A percentile compares a stretch with the other conserved stretches of the same genome.
Conservation (phyloP, 202 grass and related monocot species). For the Carex arenaria region DNA sequence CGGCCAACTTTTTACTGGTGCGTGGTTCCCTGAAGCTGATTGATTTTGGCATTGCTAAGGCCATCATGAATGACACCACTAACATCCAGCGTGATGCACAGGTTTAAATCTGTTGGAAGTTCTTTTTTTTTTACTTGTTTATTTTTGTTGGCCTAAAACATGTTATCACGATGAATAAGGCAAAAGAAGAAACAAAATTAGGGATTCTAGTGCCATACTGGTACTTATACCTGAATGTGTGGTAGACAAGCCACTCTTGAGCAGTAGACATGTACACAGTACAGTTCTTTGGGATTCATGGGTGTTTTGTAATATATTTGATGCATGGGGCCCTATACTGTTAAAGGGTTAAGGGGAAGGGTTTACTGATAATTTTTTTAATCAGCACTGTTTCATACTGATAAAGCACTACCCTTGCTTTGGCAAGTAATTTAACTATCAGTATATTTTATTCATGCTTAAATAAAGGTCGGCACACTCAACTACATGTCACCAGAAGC, state of each 20-base stretch:
- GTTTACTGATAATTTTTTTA: neutral
- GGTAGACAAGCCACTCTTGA: neutral
- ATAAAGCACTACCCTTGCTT: neutral
- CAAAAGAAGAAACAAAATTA: neutral
- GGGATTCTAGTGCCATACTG: neutral
- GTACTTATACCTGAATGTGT: neutral
- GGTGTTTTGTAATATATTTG: neutral
- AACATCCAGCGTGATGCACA: constrained; percentile 95
- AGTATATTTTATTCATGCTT: neutral
- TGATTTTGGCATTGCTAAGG: constrained; percentile 97
- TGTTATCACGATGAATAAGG: neutral
- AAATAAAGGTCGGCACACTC: constrained; percentile 73
- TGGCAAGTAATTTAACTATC: neutral
- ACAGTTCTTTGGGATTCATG: neutral
- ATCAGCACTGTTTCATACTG: neutral
- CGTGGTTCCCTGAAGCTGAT: constrained; percentile 76
- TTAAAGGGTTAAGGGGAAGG: neutral
- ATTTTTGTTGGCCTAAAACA: neutral
- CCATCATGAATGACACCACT: constrained; percentile 93
- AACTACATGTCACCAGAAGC: constrained; percentile 99
- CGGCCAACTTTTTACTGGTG: constrained; percentile 85
- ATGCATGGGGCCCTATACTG: neutral
- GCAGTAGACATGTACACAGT: neutral
- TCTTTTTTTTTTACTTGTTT: neutral
- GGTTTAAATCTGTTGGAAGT: constrained; percentile 34